A percentile compares a stretch with the other conserved stretches of the same genome.
These are phyloP conservation scores for Wallacemonas sp. DNA, from an alignment of 208 protist species.

Conservation along the genomic window DNA sequence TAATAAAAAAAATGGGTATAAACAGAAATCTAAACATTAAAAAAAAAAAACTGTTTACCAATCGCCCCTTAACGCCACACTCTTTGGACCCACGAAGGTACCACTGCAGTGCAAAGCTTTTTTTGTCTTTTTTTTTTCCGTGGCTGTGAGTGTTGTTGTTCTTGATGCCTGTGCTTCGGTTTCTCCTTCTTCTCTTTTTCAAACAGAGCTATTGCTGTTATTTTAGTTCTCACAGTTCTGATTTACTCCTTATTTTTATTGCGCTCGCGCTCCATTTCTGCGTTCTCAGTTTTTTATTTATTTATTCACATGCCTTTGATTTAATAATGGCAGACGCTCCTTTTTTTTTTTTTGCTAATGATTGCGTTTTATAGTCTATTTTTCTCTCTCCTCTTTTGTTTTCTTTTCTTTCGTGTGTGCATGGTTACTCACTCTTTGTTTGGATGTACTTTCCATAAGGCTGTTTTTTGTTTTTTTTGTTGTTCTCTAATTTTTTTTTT, in stretches of 20 bases:
- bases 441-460: background rate
- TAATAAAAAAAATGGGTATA: too few relatives aligned
- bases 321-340: background rate
- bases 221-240: background rate
- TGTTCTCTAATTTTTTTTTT: background rate
- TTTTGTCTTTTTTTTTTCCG: conserved; percentile 7
- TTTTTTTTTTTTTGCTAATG: background rate
- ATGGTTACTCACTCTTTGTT: background rate
- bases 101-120: background rate
- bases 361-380: background rate
- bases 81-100: background rate
- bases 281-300: background rate
- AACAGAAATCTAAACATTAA: too few relatives aligned
- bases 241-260: background rate
- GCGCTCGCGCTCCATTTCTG: background rate
- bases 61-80: too few relatives aligned
- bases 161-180: background rate
- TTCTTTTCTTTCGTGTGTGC: background rate
- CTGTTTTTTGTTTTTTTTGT: background rate
- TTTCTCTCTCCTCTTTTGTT: background rate
- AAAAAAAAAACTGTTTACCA: too few relatives aligned
- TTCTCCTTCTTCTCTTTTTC: conserved; percentile 15
- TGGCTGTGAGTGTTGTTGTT: background rate
- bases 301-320: background rate
- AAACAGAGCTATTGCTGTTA: background rate